Evolutionary conservation across 1,284 basidiomycete species (phyloP).

Genomic region (Ceratobasidium sp.): DNA sequence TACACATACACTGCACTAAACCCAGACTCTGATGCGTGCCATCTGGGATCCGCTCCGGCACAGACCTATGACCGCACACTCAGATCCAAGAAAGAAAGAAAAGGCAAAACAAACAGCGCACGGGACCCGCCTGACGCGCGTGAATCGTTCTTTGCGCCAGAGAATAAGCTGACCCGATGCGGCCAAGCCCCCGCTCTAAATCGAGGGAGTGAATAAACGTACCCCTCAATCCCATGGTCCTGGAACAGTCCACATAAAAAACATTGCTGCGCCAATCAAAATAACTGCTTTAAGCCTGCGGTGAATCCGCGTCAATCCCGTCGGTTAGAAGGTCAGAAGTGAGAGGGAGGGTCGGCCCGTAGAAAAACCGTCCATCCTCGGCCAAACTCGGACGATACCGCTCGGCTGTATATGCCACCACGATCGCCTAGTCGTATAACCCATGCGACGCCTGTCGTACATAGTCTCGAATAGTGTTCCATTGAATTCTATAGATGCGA

Average conservation of each 20-base stretch:
- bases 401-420: conserved; percentile 6
- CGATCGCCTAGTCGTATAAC: neutral
- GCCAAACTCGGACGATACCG: conserved; percentile 10
- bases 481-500: neutral
- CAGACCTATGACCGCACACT: no score
- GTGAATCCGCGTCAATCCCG: neutral
- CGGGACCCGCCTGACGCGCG: neutral
- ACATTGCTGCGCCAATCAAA: conserved; percentile 3
- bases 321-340: neutral
- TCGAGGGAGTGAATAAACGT: neutral
- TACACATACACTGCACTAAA: neutral
- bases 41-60: conserved; percentile 10
- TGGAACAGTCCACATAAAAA: neutral
- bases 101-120: no score
- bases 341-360: neutral
- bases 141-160: conserved; percentile 7
- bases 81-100: no score
- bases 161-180: neutral
- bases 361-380: conserved; percentile 12
- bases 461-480: conserved; percentile 6
- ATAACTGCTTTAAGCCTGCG: neutral
- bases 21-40: neutral
- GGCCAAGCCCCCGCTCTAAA: no score
- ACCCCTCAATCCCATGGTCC: conserved; percentile 22
- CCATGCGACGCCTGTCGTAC: neutral